These are phyloP conservation scores for Hypoxylon lienhwacheense DNA, from an alignment of 495 filamentous ascomycete genomes.

Conservation along the genomic window DNA sequence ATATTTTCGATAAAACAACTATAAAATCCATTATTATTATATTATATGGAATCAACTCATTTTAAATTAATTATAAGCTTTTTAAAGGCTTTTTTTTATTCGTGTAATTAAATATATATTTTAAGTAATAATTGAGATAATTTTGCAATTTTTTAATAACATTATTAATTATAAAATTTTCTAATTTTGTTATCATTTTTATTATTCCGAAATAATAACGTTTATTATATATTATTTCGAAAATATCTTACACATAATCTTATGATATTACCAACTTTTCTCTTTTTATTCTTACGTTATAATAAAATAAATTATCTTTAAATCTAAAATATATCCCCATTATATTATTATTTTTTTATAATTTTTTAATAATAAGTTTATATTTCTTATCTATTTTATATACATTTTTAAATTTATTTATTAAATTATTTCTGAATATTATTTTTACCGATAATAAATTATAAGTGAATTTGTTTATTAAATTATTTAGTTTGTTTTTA, in stretches of 20 bases:
- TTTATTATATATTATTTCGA: background rate
- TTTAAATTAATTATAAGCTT: background rate
- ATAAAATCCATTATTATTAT: constrained; percentile 1
- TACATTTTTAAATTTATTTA: background rate
- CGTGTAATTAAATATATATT: background rate
- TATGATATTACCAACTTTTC: no score
- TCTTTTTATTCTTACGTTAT: background rate
- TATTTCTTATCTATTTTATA: background rate
- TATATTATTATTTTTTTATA: background rate
- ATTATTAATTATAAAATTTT: background rate
- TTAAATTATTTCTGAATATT: background rate
- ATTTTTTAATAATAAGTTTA: background rate
- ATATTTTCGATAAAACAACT: background rate
- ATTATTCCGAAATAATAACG: background rate
- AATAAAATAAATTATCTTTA: background rate
- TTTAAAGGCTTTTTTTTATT: background rate
- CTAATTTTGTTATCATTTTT: background rate
- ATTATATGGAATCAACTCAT: background rate
- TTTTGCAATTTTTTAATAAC: background rate
- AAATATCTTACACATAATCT: background rate
- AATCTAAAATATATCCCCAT: background rate
- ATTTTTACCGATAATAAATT: background rate
- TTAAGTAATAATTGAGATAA: background rate
- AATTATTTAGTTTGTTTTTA: background rate
- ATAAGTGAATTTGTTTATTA: background rate